Base-by-base conservation (phyloP, 352 stramenopile species). In the Pythium aristosporum region DNA sequence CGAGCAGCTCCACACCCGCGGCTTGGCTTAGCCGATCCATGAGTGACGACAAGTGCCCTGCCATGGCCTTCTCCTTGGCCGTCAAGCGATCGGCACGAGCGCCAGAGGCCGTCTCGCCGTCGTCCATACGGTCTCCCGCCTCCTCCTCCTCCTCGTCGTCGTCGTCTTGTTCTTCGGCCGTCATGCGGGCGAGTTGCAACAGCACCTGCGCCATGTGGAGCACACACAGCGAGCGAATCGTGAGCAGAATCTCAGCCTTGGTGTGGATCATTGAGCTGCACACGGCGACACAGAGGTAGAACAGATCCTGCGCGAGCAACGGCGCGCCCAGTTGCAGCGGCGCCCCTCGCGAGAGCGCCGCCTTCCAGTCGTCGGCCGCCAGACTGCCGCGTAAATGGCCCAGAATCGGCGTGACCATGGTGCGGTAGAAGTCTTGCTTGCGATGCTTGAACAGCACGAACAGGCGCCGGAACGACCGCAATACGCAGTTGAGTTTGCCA, bases 151-250 rank as follows among this genome's bases (percentile, higher is more conserved):
- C 63, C 8, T 75, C 69, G 3, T 72, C 21, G 9, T 80, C 75
- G 30, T 89, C 75, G 1, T 87, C 80, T 18, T 85, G 71, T 12
- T 84, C 80, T 68, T 94, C 85, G 8, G 74, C 67, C 36, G 73
- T 73, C 62, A 81, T 67, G 42, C 75, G 76, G 3, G 78, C 70
- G 8, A 89, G 69, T 57, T 93, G 86, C 0, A 93, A 62, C 15
- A 93, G 72, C 37, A 89, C 80, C 72, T 95, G 86, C 2, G 73
- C 79, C 80, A 93, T 91, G 67, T 91, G 73, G 5, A 95, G 68
- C 43, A 91, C 73, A 34, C 82, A 91, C 28, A 95, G 76, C 13
- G 77, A 88, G 16, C 84, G 83, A 28, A 95, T 85, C 1, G 86
- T 92, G 21, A 87, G 72, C 51, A 95, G 54, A 41, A 95, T 91